These are phyloP conservation scores for Ascoidea tarda DNA, from an alignment of 805 yeast species.

Conservation along the genomic window DNA sequence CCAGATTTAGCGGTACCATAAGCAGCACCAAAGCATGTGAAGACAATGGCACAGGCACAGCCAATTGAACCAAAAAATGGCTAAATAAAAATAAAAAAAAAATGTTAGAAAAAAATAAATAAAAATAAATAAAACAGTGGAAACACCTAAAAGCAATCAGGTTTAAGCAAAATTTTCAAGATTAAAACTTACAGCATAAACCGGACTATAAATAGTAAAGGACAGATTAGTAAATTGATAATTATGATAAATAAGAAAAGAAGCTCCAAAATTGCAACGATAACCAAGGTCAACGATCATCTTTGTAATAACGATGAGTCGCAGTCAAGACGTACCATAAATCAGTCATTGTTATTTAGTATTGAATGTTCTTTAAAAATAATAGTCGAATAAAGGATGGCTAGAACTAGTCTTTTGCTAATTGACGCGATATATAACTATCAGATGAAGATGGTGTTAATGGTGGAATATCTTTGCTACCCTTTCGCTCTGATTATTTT, in stretches of 20 bases:
- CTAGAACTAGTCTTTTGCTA: too few species aligned
- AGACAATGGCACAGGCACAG: slow-evolving; percentile 97
- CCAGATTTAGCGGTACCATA: slow-evolving; percentile 99
- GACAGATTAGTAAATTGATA: background rate
- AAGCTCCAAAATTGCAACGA: background rate
- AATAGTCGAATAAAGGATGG: too few species aligned
- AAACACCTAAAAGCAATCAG: background rate
- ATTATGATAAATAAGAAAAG: background rate
- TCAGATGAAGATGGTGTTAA: too few species aligned
- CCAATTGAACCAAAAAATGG: slow-evolving; percentile 99
- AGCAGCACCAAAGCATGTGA: slow-evolving; percentile 98
- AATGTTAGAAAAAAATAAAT: slow-evolving; percentile 12
- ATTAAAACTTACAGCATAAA: slow-evolving; percentile 40
- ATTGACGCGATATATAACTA: too few species aligned
- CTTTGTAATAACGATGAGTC: too few species aligned
- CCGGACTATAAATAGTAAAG: slow-evolving; percentile 34
- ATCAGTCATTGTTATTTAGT: slow-evolving; percentile 40
- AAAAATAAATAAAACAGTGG: background rate
- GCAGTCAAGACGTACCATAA: slow-evolving; percentile 43
- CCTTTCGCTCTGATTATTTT: background rate
- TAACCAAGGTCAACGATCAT: background rate
- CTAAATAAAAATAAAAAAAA: slow-evolving; percentile 19
- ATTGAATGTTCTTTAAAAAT: background rate
- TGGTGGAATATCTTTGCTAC: too few species aligned
- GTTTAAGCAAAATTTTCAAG: background rate